Base-by-base conservation (phyloP, 2,329 filamentous ascomycete genomes). In the Mycosphaerella sp. region DNA sequence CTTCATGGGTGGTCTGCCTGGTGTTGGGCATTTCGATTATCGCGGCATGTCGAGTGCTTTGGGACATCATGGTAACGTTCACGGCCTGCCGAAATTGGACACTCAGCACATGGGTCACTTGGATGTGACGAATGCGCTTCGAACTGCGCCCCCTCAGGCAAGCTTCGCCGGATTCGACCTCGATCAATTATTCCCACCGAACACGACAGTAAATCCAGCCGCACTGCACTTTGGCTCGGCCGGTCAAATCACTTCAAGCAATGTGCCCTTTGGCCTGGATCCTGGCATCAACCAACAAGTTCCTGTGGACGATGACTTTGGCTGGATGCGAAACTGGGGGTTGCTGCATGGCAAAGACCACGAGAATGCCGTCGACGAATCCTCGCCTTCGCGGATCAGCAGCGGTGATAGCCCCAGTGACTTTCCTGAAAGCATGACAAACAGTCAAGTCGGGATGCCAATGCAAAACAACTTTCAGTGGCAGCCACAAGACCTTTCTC, bases 381-480 rank as follows among this genome's bases (percentile, higher is more conserved):
- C 93, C 9, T 97, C 93, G 11, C 93, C 93, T 12, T 97, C 93
- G 7, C 90, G 90, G 45, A 92, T 97, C 70, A 97, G 92, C 74
- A 97, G 92, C 74, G 95, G 89, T 42, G 89, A 88, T 55, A 97
- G 91, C 72, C 91, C 95, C 67, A 92, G 87, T 69, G 88, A 86
- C 48, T 87, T 91, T 70, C 95, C 89, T 72, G 93, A 97, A 69
- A 83, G 90, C 56, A 90, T 95, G 85, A 78, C 93, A 54, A 90
- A 96, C 70, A 89, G 88, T 31, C 59, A 62, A n/a, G 54, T 59
- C 17, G 62, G 51, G 6, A 57, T 68, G 32, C 49, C 61, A 2
- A 59, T 64, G 6, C 61, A 62, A 41, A 62, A 60, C 48, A 55
- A 58, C 50, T 61, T 62, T 26, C 59, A 60, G 46, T 82, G 87